Base-by-base conservation (phyloP, 2,329 filamentous ascomycete genomes). In the Talaromyces sp. region DNA sequence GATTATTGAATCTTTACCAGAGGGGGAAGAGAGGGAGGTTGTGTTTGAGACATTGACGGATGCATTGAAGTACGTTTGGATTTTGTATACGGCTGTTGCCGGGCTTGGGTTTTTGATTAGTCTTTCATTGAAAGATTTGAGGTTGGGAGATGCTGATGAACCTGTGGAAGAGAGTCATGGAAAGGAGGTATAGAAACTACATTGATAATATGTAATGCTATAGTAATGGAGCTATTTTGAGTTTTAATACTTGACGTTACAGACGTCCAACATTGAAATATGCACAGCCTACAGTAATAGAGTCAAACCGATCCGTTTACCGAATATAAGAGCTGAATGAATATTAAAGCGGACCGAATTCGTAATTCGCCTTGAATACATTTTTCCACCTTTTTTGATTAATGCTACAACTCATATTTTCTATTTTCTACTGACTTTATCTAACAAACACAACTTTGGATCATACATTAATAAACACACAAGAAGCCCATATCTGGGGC, bases 1-100 rank as follows among this genome's bases (percentile, higher is more conserved):
- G 71, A 39, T 62, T 65, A 7, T 73, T 82, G 0, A 70, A 72
- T 1, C 66, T 70, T 0, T 66, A 62, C 9, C 78, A 82, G 68
- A 73, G 70, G 52, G 52, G 1, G 14, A 24, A 39, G 9, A 57
- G n/a, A 35, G 35, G 39, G 24, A 64, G 0, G 74, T 78, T 3
- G 77, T 84, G 1, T 74, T 80, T n/a, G 66, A 73, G 0, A 77
- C 78, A 0, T 81, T 83, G 67, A 79, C 76, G 8, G 72, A 73
- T 39, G 76, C 79, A 5, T 70, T 85, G 62, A 79, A 74, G 66
- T 79, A 80, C 39, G 80, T 82, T 68, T 85, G 83, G 81, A 81
- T 85, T 49, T 78, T 84, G 58, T 84, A 82, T 64, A 77, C 79
- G 0, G 73, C 67, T 14, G 66, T 80, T 8, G 73, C 71, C 1